Percentiles rank a stretch among this genome's conserved stretches.
phyloP scores from a whole-genome alignment of 129 eudicot genomes.

The Chrysanthemum lavandulifolium region DNA sequence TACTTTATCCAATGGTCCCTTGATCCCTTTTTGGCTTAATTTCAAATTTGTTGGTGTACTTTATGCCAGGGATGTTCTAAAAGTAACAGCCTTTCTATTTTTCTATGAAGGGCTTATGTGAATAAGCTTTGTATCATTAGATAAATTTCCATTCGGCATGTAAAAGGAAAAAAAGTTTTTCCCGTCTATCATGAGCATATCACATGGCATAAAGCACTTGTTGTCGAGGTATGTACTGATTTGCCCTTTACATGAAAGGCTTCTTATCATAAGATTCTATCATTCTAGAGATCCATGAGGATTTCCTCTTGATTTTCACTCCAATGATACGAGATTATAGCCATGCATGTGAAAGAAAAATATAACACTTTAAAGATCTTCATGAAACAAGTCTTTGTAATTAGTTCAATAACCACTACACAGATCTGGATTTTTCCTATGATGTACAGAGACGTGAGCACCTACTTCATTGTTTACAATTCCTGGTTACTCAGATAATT shows the following conservation, averaged over 20 bases:
- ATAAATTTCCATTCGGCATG: slow-evolving; percentile 8
- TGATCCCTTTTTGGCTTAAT: slow-evolving; percentile 13
- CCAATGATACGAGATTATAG: slow-evolving; percentile 7
- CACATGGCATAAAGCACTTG: slow-evolving; percentile 24
- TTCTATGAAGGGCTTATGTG: slow-evolving; percentile 10
- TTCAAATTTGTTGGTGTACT: slow-evolving; percentile 17
- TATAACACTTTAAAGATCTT: not conserved
- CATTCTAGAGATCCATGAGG: slow-evolving; percentile 28
- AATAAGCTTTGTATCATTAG: slow-evolving; percentile 10
- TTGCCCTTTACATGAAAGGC: slow-evolving; percentile 26
- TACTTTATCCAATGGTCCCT: slow-evolving; percentile 4
- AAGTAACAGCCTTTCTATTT: slow-evolving; percentile 8
- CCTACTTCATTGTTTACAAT: too few species aligned
- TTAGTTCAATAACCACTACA: too few species aligned
- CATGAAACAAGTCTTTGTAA: too few species aligned
- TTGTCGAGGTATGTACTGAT: slow-evolving; percentile 28
- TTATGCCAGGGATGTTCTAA: slow-evolving; percentile 21
- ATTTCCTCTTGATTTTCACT: slow-evolving; percentile 12
- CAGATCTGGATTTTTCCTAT: too few species aligned
- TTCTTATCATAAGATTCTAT: slow-evolving; percentile 27
- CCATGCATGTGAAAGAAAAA: slow-evolving; percentile 15
- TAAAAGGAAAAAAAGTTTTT: slow-evolving; percentile 16
- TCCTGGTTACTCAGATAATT: too few species aligned
- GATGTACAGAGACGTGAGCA: too few species aligned
- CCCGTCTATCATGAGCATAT: slow-evolving; percentile 17